phyloP scores from a whole-genome alignment of 192 early-diverging fungal genomes.

The Pecoramyces ruminantium region DNA sequence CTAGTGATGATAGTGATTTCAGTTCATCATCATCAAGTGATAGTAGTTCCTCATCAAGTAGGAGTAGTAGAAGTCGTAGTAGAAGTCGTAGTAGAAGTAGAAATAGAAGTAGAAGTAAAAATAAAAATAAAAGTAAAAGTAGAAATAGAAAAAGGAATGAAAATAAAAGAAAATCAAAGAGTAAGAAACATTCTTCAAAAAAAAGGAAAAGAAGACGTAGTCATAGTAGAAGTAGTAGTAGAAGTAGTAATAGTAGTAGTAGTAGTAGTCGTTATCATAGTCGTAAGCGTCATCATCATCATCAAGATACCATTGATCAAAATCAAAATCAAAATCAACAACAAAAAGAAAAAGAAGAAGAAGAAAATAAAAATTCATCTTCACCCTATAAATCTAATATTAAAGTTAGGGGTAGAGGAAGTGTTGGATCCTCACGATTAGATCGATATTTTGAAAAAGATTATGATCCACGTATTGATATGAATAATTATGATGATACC shows the following conservation, averaged over 20 bases:
- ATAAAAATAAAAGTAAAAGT: background rate
- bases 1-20: too few relatives aligned
- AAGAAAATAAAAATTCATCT: background rate
- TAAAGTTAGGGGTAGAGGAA: slow-evolving; percentile 6
- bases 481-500: slow-evolving; percentile 26
- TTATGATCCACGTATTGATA: slow-evolving; percentile 23
- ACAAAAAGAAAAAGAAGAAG: too few relatives aligned
- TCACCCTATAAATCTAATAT: background rate
- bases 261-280: too few relatives aligned
- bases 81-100: too few relatives aligned
- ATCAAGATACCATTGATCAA: too few relatives aligned
- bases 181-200: slow-evolving; percentile 1
- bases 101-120: background rate
- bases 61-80: too few relatives aligned
- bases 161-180: slow-evolving; percentile 1
- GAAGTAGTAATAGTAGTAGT: too few relatives aligned
- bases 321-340: too few relatives aligned
- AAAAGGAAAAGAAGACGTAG: background rate
- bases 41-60: too few relatives aligned
- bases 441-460: slow-evolving; percentile 21
- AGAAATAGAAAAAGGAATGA: background rate
- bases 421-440: slow-evolving; percentile 13
- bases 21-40: too few relatives aligned
- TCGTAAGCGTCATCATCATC: too few relatives aligned
- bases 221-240: background rate